Base-by-base conservation (phyloP, 306 rosid species). In the Hippophae tibetana region DNA sequence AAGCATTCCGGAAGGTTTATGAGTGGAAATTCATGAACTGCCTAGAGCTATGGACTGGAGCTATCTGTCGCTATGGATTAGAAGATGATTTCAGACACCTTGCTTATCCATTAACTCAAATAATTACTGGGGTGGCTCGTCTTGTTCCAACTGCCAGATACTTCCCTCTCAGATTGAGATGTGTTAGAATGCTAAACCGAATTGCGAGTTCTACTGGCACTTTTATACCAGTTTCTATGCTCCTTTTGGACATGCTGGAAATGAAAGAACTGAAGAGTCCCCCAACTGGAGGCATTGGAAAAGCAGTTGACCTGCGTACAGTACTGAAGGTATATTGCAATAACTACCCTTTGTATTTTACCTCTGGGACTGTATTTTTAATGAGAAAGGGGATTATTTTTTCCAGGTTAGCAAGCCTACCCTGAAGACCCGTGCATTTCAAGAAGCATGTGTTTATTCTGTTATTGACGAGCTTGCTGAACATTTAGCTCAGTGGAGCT, bases 41-140 rank as follows among this genome's bases (percentile, higher is more conserved):
- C 79, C 98, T 92, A 65, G 96, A 87, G 74, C 95, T 92, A 54
- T 92, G 96, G 98, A 85, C 95, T 27, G 82, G 83, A 56, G 89
- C 93, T 53, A 14, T 87, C 45, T 80, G 88, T 69, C 79, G 96
- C 56, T 87, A 85, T 63, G 74, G 84, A 73, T 72, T 84, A 64
- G 87, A 85, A 56, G 65, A 79, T 63, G 95, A 90, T 73, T 85
- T 90, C 55, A 83, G 67, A 76, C 98, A 85, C 31, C 95, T 90
- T 61, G 96, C 84, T 31, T 90, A 87, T 78, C 98, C 98, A 3
- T 69, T 90, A 66, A 72, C 87, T 64, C 98, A 90, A 78, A 81
- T 90, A 66, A 83, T 90, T 57, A 76, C 80, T 62, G 98, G 96
- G 51, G 98, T 74, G 6, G 87, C 96, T 43, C 95, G 92, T 69